A percentile compares a stretch with the other conserved stretches of the same genome.
These are phyloP conservation scores for Hypoxylon sp. DNA, from an alignment of 2,329 filamentous ascomycete species.

Conservation along the genomic window DNA sequence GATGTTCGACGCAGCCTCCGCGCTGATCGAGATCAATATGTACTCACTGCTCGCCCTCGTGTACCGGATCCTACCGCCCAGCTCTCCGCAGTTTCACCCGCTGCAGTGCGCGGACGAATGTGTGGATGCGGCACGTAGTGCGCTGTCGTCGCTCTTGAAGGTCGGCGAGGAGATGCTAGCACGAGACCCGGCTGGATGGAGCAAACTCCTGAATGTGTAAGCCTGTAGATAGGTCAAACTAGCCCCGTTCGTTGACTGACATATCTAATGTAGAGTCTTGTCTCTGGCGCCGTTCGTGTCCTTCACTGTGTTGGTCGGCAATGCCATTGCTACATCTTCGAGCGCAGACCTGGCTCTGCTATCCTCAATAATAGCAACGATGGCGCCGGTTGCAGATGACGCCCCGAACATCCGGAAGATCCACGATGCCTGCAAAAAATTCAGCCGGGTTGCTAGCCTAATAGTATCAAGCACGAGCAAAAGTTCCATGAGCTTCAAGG, in stretches of 20 bases:
- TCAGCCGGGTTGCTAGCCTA: conserved; percentile 40
- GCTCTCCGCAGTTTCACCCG: conserved; percentile 33
- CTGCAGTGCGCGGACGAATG: conserved; percentile 46
- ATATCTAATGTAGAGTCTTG: conserved; percentile 30
- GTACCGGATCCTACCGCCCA: conserved; percentile 31
- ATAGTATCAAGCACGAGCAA: conserved; percentile 39
- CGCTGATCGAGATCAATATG: conserved; percentile 30
- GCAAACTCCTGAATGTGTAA: conserved; percentile 43
- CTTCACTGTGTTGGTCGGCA: conserved; percentile 46
- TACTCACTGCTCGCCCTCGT: conserved; percentile 32
- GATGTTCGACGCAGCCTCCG: conserved; percentile 16
- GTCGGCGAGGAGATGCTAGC: conserved; percentile 33
- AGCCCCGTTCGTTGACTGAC: conserved; percentile 23
- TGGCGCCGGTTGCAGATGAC: conserved; percentile 27
- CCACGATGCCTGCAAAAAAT: conserved; percentile 44
- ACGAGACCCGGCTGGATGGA: conserved; percentile 22
- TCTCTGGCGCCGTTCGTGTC: conserved; percentile 45
- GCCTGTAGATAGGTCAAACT: conserved; percentile 3
- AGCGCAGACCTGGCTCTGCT: conserved; percentile 40
- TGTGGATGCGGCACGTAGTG: conserved; percentile 41
- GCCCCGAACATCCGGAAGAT: conserved; percentile 40
- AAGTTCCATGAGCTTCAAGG: conserved; percentile 3
- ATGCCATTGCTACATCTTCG: conserved; percentile 46
- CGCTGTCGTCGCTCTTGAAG: conserved; percentile 38
- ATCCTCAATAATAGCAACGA: conserved; percentile 35